Percentiles rank a stretch among this genome's conserved stretches.
phyloP scores from a whole-genome alignment of 176 grass and related monocot species.

The Elaeis guineensis region DNA sequence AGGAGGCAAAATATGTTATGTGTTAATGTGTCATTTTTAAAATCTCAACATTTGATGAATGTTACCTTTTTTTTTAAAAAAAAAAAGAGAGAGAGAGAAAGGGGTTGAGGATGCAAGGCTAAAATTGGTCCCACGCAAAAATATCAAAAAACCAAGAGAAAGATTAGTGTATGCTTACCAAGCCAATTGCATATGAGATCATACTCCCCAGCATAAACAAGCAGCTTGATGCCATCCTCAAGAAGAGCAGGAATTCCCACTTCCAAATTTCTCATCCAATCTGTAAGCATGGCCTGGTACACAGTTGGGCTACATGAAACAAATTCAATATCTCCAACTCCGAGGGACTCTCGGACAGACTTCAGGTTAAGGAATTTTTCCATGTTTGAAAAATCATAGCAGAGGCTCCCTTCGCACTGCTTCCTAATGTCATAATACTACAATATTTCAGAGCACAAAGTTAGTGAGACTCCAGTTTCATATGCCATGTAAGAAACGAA shows the following conservation, averaged over 20 bases:
- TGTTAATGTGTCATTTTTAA: too few species aligned
- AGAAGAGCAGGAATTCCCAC: constrained; percentile 84
- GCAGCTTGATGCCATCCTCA: constrained; percentile 63
- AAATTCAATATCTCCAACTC: constrained; percentile 77
- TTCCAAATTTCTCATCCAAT: constrained; percentile 97
- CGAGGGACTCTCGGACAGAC: constrained; percentile 68
- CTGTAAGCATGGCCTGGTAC: constrained; percentile 68
- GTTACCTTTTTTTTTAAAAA: too few species aligned
- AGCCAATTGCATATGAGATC: constrained; percentile 97
- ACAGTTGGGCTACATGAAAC: constrained; percentile 85
- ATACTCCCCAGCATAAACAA: constrained; percentile 91
- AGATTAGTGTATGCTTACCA: constrained; percentile 31
- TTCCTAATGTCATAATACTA: constrained; percentile 94
- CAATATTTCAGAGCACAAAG: not conserved
- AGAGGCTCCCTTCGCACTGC: constrained; percentile 66
- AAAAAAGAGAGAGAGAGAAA: not conserved
- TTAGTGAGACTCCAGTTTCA: not conserved
- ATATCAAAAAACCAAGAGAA: not conserved
- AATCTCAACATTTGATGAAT: not conserved
- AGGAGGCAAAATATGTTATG: not conserved
- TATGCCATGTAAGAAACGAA: not conserved
- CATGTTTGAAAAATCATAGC: constrained; percentile 80
- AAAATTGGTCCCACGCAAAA: not conserved
- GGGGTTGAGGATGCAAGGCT: not conserved
- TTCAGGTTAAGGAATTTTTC: constrained; percentile 78